Percentiles rank a stretch among this genome's conserved stretches.
These are phyloP conservation scores for Sphaerulina populicola DNA, from an alignment of 2,329 filamentous ascomycete genomes.

Conservation along the genomic window DNA sequence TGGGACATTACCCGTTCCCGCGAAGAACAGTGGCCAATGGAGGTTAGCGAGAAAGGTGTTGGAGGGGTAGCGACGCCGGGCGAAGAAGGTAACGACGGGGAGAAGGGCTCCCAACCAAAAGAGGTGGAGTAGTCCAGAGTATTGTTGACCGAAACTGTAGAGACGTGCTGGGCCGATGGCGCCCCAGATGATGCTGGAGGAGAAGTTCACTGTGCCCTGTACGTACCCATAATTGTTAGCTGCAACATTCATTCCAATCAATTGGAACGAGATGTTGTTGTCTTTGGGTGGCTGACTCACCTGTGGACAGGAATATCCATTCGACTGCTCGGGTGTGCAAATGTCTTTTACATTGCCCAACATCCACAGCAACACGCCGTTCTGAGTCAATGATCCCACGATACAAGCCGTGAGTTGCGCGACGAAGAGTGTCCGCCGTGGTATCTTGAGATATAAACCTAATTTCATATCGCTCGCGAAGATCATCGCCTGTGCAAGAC, in stretches of 20 bases:
- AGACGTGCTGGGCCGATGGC: conserved; percentile 3
- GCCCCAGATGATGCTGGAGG: background rate
- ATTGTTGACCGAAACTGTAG: conserved; percentile 1
- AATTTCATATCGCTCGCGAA: conserved; percentile 2
- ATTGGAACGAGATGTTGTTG: background rate
- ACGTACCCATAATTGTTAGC: background rate
- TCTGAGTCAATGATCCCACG: background rate
- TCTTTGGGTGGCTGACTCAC: background rate
- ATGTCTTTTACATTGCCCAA: background rate
- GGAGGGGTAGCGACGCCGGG: background rate
- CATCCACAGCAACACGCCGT: conserved; percentile 4
- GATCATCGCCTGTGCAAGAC: conserved; percentile 2
- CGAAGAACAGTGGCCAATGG: conserved; percentile 1
- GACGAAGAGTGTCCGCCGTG: conserved; percentile 1
- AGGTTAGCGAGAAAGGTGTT: background rate
- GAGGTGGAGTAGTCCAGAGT: conserved; percentile 1
- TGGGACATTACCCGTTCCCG: conserved; percentile 1
- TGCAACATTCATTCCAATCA: too few relatives aligned
- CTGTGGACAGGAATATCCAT: conserved; percentile 2
- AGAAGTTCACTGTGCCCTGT: background rate
- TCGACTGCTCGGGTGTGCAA: background rate
- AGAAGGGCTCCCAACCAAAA: conserved; percentile 2
- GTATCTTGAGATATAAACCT: conserved; percentile 2
- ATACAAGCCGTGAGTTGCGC: background rate
- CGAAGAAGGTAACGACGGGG: background rate